Conservation (phyloP, 179 eudicot species). For the Patellifolia procumbens region DNA sequence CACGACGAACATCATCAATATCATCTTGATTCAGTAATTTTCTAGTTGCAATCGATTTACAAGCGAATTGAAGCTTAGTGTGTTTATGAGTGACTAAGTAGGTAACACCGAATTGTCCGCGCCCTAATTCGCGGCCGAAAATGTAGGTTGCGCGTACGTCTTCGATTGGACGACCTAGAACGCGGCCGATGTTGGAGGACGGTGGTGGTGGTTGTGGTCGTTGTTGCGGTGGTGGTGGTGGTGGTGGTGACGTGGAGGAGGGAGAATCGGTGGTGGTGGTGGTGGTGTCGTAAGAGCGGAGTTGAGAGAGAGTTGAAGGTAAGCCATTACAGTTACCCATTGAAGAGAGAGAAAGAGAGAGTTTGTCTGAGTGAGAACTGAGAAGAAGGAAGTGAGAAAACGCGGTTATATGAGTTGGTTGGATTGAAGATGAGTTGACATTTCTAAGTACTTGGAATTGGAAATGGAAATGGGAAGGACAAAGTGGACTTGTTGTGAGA, state of each 20-base stretch:
- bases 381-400: not conserved
- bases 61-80: conserved; percentile 55
- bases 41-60: conserved; percentile 81
- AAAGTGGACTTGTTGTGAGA: too few species aligned
- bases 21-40: conserved; percentile 67
- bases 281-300: conserved; percentile 30
- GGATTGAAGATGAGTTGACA: too few species aligned
- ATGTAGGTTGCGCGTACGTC: conserved; percentile 67
- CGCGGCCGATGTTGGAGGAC: conserved; percentile 55
- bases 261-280: conserved; percentile 19
- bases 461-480: too few species aligned
- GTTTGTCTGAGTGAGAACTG: not conserved
- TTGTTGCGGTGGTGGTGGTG: conserved; percentile 27
- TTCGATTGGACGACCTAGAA: conserved; percentile 76
- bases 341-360: conserved; percentile 21
- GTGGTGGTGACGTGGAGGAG: conserved; percentile 19
- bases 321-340: conserved; percentile 81
- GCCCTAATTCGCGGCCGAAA: conserved; percentile 87
- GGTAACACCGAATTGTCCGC: conserved; percentile 88
- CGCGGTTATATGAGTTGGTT: too few species aligned
- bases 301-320: conserved; percentile 40
- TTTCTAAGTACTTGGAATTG: too few species aligned
- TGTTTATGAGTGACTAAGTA: conserved; percentile 59
- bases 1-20: conserved; percentile 78
- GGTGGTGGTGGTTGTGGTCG: conserved; percentile 7